Percentiles rank a stretch among this genome's conserved stretches.
Evolutionary conservation across 345 rosid species (phyloP).

Genomic region (Syzygium jambos): DNA sequence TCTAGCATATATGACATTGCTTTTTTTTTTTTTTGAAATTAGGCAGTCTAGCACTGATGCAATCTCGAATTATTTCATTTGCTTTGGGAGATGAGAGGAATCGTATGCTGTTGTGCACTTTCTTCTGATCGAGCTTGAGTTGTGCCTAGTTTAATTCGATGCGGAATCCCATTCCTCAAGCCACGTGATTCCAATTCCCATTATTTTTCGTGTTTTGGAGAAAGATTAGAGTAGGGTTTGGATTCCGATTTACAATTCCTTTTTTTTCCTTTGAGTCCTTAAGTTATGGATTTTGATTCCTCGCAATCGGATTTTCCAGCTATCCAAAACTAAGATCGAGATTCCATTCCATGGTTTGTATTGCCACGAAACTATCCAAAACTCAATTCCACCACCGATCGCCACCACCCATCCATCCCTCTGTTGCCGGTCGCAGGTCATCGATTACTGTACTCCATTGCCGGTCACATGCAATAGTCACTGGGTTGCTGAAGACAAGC

Average conservation of each 20-base stretch:
- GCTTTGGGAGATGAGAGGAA: neutral
- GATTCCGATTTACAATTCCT: neutral
- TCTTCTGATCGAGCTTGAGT: neutral
- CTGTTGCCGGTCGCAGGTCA: no score
- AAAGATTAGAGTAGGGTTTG: neutral
- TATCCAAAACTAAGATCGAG: fast-evolving
- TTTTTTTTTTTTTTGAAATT: neutral
- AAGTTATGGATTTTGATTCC: neutral
- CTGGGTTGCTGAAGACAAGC: neutral
- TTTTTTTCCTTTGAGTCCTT: neutral
- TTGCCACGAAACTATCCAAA: neutral
- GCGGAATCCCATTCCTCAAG: neutral
- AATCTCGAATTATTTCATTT: neutral
- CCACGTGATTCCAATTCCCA: neutral
- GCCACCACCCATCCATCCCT: neutral
- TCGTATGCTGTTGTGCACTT: neutral
- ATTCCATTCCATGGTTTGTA: neutral
- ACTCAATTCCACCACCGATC: neutral
- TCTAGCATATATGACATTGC: neutral
- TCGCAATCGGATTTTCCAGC: neutral
- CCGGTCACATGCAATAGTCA: neutral
- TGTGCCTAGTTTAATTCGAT: neutral
- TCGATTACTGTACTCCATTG: fast-evolving
- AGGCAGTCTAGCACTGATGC: neutral
- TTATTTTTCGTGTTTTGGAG: neutral